These are phyloP conservation scores for Metarhizium album DNA, from an alignment of 2,329 filamentous ascomycete species.

Conservation along the genomic window DNA sequence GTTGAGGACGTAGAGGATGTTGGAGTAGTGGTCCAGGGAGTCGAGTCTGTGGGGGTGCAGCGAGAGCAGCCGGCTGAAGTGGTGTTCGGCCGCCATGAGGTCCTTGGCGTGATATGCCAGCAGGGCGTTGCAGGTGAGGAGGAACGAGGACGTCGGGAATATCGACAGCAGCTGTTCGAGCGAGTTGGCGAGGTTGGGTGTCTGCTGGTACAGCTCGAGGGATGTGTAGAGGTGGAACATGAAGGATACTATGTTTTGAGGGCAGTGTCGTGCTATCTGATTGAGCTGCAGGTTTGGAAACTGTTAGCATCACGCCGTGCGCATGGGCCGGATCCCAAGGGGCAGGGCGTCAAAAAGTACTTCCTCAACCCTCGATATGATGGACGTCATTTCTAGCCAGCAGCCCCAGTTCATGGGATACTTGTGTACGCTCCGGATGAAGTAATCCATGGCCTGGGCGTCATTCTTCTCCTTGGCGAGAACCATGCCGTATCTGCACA, in stretches of 20 bases:
- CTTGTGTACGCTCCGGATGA: slow-evolving; percentile 78
- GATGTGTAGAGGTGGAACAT: slow-evolving; percentile 90
- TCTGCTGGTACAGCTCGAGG: slow-evolving; percentile 84
- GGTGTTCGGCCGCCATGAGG: slow-evolving; percentile 54
- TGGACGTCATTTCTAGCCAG: slow-evolving; percentile 81
- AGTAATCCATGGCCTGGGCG: slow-evolving; percentile 68
- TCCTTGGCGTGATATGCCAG: slow-evolving; percentile 86
- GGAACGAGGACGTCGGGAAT: slow-evolving; percentile 80
- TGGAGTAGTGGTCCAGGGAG: slow-evolving; percentile 89
- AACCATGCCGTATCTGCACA: slow-evolving; percentile 69
- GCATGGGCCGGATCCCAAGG: neutral
- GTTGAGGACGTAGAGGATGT: slow-evolving; percentile 91
- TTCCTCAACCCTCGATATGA: slow-evolving; percentile 73
- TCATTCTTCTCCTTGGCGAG: slow-evolving; percentile 87
- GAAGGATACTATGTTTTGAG: slow-evolving; percentile 83
- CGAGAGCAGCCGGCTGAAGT: slow-evolving; percentile 72
- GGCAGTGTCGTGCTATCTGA: slow-evolving; percentile 59
- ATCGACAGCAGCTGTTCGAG: slow-evolving; percentile 70
- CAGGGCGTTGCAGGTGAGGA: slow-evolving; percentile 81
- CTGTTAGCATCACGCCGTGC: neutral
- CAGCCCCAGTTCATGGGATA: slow-evolving; percentile 97
- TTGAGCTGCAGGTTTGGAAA: slow-evolving; percentile 47
- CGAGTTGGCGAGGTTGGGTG: slow-evolving; percentile 60
- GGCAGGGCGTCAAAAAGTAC: slow-evolving; percentile 35
- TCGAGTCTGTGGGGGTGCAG: slow-evolving; percentile 67